phyloP scores from a whole-genome alignment of 169 alveolate species.

The Plasmodium malariae region DNA sequence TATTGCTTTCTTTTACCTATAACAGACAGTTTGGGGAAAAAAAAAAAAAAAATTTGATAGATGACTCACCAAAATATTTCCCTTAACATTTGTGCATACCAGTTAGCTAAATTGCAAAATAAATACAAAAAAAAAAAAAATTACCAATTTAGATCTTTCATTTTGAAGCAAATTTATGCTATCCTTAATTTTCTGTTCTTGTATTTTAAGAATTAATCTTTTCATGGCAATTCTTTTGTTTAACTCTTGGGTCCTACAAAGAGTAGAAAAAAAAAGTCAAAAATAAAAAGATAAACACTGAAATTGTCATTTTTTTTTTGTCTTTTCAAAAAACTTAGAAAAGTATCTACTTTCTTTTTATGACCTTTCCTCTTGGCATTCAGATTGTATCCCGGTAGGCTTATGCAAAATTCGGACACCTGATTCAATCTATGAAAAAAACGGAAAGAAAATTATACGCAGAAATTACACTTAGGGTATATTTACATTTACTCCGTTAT shows the following conservation, averaged over 20 bases:
- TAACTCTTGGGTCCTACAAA: slow-evolving; percentile 64
- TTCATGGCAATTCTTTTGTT: slow-evolving; percentile 72
- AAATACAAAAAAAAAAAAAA: slow-evolving; percentile 36
- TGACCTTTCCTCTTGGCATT: slow-evolving; percentile 71
- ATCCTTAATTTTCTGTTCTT: slow-evolving; percentile 4
- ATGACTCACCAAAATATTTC: not conserved
- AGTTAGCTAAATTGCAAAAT: not conserved
- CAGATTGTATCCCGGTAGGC: slow-evolving; percentile 40
- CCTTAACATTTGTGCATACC: not conserved
- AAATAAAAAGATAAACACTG: too few species aligned
- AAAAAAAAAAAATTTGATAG: not conserved
- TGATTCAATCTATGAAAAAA: slow-evolving; percentile 35
- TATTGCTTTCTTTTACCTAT: slow-evolving; percentile 32
- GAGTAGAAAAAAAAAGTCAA: not conserved
- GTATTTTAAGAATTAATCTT: slow-evolving; percentile 30
- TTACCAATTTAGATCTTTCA: slow-evolving; percentile 51
- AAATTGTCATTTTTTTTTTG: not conserved
- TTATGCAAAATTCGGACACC: slow-evolving; percentile 56
- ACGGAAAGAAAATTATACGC: not conserved
- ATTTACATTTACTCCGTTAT: too few species aligned
- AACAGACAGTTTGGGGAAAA: too few species aligned
- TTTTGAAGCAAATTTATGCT: slow-evolving; percentile 12
- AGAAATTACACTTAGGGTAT: too few species aligned
- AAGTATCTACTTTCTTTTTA: not conserved
- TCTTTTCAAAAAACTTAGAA: not conserved